Evolutionary conservation across 306 rosid genomes (phyloP).

Genomic region (Clitoria ternatea): DNA sequence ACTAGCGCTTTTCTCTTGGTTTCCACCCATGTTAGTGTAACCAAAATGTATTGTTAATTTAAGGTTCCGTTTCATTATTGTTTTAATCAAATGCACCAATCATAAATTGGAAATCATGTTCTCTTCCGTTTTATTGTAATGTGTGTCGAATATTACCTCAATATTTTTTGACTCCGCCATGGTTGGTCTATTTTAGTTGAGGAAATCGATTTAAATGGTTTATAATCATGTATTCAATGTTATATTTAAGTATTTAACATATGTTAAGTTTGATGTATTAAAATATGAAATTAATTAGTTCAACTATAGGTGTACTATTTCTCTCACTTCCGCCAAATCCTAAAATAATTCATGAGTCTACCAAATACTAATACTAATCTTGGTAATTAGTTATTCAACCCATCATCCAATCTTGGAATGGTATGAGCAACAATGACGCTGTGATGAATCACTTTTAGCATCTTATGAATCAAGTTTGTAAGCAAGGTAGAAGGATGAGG

Average conservation of each 20-base stretch:
- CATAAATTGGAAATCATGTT: not conserved
- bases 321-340: no score
- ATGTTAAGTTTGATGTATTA: not conserved
- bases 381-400: not conserved
- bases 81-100: not conserved
- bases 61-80: not conserved
- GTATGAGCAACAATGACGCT: not conserved
- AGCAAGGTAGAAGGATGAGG: not conserved
- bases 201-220: no score
- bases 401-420: not conserved
- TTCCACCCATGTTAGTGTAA: not conserved
- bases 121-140: no score
- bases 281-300: no score
- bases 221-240: not conserved
- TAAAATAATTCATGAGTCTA: not conserved
- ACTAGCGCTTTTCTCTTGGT: not conserved
- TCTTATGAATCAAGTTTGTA: not conserved
- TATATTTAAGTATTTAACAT: not conserved
- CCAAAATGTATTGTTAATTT: not conserved
- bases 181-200: no score
- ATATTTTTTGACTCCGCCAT: no score
- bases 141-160: no score
- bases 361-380: not conserved
- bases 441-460: not conserved
- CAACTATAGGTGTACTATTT: no score